Percentiles rank a stretch among this genome's conserved stretches.
Conservation (phyloP, 306 rosid genomes). For the Potentilla sterilis region DNA sequence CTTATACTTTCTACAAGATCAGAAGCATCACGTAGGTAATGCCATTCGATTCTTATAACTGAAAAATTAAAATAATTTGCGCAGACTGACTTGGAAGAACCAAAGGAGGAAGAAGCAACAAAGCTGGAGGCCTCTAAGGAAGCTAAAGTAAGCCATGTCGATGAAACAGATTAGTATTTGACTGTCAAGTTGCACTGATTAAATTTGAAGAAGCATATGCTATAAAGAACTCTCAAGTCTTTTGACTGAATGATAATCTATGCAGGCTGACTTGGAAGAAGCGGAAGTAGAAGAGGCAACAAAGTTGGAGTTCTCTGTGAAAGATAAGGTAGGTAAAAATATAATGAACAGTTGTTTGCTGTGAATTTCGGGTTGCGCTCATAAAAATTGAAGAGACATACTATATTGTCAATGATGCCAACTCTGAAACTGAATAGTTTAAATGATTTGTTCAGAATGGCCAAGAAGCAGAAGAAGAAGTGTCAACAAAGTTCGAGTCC, state of each 20-base stretch:
- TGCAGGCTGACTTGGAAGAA: conserved; percentile 33
- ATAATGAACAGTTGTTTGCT: conserved; percentile 35
- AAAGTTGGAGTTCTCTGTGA: conserved; percentile 14
- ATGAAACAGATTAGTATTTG: conserved; percentile 33
- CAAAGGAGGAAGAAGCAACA: conserved; percentile 18
- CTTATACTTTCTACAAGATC: conserved; percentile 16
- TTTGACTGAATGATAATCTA: conserved; percentile 10
- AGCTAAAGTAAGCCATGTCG: conserved; percentile 11
- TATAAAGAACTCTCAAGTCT: conserved; percentile 42
- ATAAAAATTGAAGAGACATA: conserved; percentile 42
- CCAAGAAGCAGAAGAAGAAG: conserved; percentile 29
- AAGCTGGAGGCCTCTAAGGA: conserved; percentile 12
- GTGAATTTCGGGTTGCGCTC: conserved; percentile 40
- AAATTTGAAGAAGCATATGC: conserved; percentile 39
- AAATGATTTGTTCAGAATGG: conserved; percentile 27
- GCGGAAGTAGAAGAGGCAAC: conserved; percentile 18
- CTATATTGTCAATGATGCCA: conserved; percentile 28
- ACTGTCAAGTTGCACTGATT: conserved; percentile 41
- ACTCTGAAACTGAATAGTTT: conserved; percentile 23
- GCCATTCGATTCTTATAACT: not conserved
- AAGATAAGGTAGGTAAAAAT: not conserved
- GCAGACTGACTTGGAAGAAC: conserved; percentile 33
- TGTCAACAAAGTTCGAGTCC: conserved; percentile 5
- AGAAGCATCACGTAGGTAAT: conserved; percentile 10
- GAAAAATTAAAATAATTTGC: not conserved